phyloP scores from a whole-genome alignment of 1,139 yeast genomes.

The Kurtzmaniella natalensis region DNA sequence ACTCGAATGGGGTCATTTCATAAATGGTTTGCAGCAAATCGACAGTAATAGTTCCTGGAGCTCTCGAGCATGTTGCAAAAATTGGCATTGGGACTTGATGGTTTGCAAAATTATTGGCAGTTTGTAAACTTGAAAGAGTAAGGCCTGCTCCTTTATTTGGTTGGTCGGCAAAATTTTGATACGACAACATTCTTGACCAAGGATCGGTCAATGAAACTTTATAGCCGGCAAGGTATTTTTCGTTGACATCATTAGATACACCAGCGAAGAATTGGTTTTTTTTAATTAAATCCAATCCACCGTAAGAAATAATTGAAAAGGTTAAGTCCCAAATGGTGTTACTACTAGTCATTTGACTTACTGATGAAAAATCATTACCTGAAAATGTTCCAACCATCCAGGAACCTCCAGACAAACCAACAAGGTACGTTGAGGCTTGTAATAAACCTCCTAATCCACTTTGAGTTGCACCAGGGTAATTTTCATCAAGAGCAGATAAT shows the following conservation, averaged over 20 bases:
- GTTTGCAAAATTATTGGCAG: conserved; percentile 46
- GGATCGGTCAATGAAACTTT: conserved; percentile 75
- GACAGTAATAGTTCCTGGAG: conserved; percentile 56
- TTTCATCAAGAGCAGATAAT: conserved; percentile 32
- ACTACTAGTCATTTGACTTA: conserved; percentile 51
- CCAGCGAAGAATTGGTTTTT: conserved; percentile 53
- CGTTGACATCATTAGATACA: conserved; percentile 50
- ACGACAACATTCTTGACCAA: conserved; percentile 83
- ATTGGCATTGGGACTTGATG: conserved; percentile 82
- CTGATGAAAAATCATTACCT: conserved; percentile 74
- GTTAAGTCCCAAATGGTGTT: conserved; percentile 66
- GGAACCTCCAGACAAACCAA: conserved; percentile 83
- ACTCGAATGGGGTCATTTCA: conserved; percentile 76
- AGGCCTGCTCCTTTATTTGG: conserved; percentile 57
- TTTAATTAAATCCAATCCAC: conserved; percentile 62
- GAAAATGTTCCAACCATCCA: conserved; percentile 85
- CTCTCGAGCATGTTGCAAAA: conserved; percentile 71
- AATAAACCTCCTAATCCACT: conserved; percentile 75
- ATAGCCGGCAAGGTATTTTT: conserved; percentile 71
- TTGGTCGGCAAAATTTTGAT: conserved; percentile 63
- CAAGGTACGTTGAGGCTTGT: conserved; percentile 67
- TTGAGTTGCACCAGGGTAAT: conserved; percentile 21
- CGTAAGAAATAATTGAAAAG: conserved; percentile 58
- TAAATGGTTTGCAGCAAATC: conserved; percentile 67
- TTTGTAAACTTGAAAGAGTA: conserved; percentile 61